These are phyloP conservation scores for Cutaneotrichosporon curvatum DNA, from an alignment of 1,284 basidiomycete species.

Conservation along the genomic window DNA sequence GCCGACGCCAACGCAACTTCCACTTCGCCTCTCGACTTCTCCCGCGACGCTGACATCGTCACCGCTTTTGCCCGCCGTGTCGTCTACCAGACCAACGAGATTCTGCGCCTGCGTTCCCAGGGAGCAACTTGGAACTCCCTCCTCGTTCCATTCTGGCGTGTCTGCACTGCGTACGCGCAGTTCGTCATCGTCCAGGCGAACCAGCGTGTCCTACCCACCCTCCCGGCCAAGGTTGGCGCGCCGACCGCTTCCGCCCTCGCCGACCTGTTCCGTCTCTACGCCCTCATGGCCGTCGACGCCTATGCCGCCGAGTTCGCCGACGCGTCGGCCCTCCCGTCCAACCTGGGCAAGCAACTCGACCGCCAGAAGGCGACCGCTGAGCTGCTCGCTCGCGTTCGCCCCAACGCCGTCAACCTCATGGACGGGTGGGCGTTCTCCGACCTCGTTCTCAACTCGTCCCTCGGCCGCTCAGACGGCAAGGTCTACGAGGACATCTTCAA, in stretches of 20 bases:
- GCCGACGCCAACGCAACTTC: slow-evolving; percentile 22
- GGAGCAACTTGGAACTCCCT: slow-evolving; percentile 10
- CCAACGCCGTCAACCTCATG: slow-evolving; percentile 43
- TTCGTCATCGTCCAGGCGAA: slow-evolving; percentile 7
- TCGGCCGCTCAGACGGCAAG: slow-evolving; percentile 49
- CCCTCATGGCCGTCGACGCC: slow-evolving; percentile 45
- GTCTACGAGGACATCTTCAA: slow-evolving; percentile 50
- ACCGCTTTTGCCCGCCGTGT: slow-evolving; percentile 49
- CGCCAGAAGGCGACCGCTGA: slow-evolving; percentile 5
- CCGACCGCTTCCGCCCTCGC: slow-evolving; percentile 2
- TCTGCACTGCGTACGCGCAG: slow-evolving; percentile 12
- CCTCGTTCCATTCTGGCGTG: slow-evolving; percentile 15
- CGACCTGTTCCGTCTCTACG: slow-evolving; percentile 47
- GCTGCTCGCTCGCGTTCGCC: slow-evolving; percentile 3
- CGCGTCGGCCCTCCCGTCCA: slow-evolving; percentile 46
- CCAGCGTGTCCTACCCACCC: neutral
- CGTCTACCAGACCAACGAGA: slow-evolving; percentile 34
- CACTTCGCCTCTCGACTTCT: slow-evolving; percentile 51
- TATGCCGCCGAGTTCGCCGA: slow-evolving; percentile 50
- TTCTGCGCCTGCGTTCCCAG: slow-evolving; percentile 37
- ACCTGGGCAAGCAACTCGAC: neutral
- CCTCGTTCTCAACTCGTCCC: slow-evolving; percentile 54
- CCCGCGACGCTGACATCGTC: slow-evolving; percentile 51
- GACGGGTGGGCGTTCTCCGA: slow-evolving; percentile 53
- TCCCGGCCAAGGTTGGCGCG: neutral